phyloP scores from a whole-genome alignment of 163 green algal genomes.

The Coccomyxa subellipsoidea region DNA sequence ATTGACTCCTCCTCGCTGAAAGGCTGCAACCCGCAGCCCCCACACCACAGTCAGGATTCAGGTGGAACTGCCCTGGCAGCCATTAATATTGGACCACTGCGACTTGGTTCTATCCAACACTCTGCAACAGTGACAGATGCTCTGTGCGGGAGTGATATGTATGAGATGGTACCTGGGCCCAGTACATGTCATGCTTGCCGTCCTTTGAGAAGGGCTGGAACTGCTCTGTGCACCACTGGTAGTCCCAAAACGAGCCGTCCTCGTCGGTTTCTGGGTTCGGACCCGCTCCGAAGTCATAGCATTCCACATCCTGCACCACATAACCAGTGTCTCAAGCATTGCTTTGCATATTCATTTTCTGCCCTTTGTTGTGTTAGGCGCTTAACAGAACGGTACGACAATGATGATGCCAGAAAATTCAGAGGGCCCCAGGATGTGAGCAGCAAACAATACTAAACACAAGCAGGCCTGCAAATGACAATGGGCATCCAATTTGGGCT shows the following conservation, averaged over 20 bases:
- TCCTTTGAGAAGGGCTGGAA: slow-evolving; percentile 71
- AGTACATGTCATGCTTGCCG: slow-evolving; percentile 77
- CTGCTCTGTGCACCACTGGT: slow-evolving; percentile 87
- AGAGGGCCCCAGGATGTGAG: no score
- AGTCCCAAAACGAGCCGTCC: slow-evolving; percentile 65
- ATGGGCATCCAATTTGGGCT: no score
- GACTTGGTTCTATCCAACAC: no score
- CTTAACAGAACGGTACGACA: no score
- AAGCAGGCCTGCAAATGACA: not conserved
- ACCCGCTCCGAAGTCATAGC: slow-evolving; percentile 31
- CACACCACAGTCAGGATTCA: no score
- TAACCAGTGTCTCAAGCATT: no score
- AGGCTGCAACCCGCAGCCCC: slow-evolving; percentile 32
- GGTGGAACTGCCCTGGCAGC: no score
- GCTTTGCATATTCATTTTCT: no score
- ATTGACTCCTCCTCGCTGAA: slow-evolving; percentile 37
- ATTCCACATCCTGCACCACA: slow-evolving; percentile 10
- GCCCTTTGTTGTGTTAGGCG: no score
- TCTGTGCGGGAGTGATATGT: no score
- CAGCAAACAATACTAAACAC: not conserved
- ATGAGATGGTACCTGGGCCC: slow-evolving; percentile 33
- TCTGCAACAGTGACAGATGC: not conserved
- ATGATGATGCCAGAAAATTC: no score
- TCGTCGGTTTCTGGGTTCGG: slow-evolving; percentile 68
- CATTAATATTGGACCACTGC: no score